These are phyloP conservation scores for Biscogniauxia marginata DNA, from an alignment of 2,329 filamentous ascomycete genomes.

Conservation along the genomic window DNA sequence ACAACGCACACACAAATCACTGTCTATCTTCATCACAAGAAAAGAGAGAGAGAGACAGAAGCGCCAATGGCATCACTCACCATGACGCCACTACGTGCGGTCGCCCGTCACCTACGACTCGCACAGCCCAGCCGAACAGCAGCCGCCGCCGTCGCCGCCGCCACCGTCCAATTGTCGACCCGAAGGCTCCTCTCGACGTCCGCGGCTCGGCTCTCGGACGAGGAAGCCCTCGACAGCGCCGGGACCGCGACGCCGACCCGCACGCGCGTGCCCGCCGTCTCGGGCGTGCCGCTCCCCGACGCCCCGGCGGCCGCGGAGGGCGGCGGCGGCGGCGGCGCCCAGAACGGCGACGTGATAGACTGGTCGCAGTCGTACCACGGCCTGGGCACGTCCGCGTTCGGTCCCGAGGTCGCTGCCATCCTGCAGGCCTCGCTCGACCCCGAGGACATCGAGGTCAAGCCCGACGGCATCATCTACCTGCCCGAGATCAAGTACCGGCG, in stretches of 20 bases:
- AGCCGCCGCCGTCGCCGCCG: neutral
- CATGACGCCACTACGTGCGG: slow-evolving; percentile 22
- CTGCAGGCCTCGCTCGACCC: slow-evolving; percentile 66
- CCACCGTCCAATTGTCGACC: too few relatives aligned
- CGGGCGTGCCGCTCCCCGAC: slow-evolving; percentile 30
- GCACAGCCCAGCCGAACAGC: neutral
- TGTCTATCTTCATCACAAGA: too few relatives aligned
- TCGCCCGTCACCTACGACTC: slow-evolving; percentile 3
- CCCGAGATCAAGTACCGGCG: slow-evolving; percentile 97
- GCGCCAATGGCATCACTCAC: slow-evolving; percentile 23
- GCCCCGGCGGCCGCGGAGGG: slow-evolving; percentile 16
- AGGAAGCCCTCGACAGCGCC: slow-evolving; percentile 16
- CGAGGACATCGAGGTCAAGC: slow-evolving; percentile 92
- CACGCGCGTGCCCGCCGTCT: slow-evolving; percentile 28
- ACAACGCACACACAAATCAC: neutral
- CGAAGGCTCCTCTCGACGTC: slow-evolving; percentile 13
- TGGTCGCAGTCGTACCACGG: slow-evolving; percentile 86
- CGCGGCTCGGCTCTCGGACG: too few relatives aligned
- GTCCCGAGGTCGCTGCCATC: slow-evolving; percentile 64
- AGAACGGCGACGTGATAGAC: slow-evolving; percentile 48
- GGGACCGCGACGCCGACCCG: slow-evolving; percentile 8
- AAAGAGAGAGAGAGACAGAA: too few relatives aligned
- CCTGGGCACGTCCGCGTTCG: slow-evolving; percentile 69
- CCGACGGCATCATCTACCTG: slow-evolving; percentile 92
- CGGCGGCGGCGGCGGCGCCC: slow-evolving; percentile 2